These are phyloP conservation scores for Heliophila coronopifolia DNA, from an alignment of 441 rosid species.

Conservation along the genomic window DNA sequence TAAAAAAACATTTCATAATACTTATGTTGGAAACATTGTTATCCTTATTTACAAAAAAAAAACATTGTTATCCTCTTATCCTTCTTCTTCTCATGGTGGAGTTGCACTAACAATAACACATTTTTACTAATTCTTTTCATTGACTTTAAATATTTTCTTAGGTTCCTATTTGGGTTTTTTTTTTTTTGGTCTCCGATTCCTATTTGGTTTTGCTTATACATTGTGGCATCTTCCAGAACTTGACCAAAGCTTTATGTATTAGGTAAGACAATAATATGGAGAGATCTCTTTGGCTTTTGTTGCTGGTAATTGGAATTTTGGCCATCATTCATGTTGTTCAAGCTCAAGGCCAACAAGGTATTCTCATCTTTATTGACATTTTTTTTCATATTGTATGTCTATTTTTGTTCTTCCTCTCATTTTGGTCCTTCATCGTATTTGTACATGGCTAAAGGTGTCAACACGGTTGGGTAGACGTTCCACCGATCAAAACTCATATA, in stretches of 20 bases:
- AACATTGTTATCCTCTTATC: not conserved
- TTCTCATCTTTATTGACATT: too few relatives aligned
- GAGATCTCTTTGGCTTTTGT: constrained; percentile 12
- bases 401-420: too few relatives aligned
- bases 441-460: too few relatives aligned
- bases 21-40: too few relatives aligned
- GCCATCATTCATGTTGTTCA: constrained; percentile 7
- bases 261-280: constrained; percentile 12
- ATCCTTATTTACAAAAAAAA: too few relatives aligned
- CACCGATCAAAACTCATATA: too few relatives aligned
- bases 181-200: not conserved
- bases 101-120: constrained; percentile 14
- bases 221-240: not conserved
- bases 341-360: constrained; percentile 27
- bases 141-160: not conserved
- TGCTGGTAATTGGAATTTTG: constrained; percentile 2
- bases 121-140: constrained; percentile 1
- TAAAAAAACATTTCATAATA: too few relatives aligned
- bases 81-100: not conserved
- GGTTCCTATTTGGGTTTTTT: not conserved
- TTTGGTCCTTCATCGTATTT: too few relatives aligned
- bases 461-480: too few relatives aligned
- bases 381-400: too few relatives aligned
- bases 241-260: not conserved
- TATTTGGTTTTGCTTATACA: too few relatives aligned